A percentile compares a stretch with the other conserved stretches of the same genome.
Evolutionary conservation across 805 yeast genomes (phyloP).

Genomic region (Jamesozyma hellenica): DNA sequence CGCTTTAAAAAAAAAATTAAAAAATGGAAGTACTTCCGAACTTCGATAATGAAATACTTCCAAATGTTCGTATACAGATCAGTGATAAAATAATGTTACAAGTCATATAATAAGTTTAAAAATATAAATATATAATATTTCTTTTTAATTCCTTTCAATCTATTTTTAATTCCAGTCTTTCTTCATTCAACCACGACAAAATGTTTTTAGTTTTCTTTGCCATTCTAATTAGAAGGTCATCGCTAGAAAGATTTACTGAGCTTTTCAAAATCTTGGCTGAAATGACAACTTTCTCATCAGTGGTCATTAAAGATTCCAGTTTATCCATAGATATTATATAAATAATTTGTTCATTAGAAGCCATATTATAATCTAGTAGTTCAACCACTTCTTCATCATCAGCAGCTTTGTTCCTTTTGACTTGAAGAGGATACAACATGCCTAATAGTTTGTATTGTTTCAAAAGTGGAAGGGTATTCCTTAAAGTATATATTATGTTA

Average conservation of each 20-base stretch:
- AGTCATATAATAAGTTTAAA: too few species aligned
- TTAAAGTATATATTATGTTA: not conserved
- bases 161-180: slow-evolving; percentile 2
- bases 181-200: slow-evolving; percentile 14
- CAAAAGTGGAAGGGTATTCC: slow-evolving; percentile 6
- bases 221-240: slow-evolving; percentile 6
- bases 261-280: slow-evolving; percentile 7
- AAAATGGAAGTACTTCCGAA: not conserved
- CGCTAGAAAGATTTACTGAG: slow-evolving; percentile 1
- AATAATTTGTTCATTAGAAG: slow-evolving; percentile 6
- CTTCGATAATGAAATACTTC: not conserved
- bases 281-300: not conserved
- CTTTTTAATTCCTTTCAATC: too few species aligned
- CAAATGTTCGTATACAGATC: too few species aligned
- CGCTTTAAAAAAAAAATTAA: not conserved
- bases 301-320: too few species aligned
- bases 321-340: slow-evolving; percentile 10
- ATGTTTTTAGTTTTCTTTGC: slow-evolving; percentile 7
- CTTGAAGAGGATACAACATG: slow-evolving; percentile 10
- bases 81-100: too few species aligned
- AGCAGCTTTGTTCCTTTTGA: not conserved
- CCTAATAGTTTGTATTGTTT: slow-evolving; percentile 10
- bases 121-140: too few species aligned
- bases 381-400: slow-evolving; percentile 4
- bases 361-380: slow-evolving; percentile 12